A percentile compares a stretch with the other conserved stretches of the same genome.
Conservation (phyloP, 1,284 basidiomycete species). For the Agroathelia rolfsii region DNA sequence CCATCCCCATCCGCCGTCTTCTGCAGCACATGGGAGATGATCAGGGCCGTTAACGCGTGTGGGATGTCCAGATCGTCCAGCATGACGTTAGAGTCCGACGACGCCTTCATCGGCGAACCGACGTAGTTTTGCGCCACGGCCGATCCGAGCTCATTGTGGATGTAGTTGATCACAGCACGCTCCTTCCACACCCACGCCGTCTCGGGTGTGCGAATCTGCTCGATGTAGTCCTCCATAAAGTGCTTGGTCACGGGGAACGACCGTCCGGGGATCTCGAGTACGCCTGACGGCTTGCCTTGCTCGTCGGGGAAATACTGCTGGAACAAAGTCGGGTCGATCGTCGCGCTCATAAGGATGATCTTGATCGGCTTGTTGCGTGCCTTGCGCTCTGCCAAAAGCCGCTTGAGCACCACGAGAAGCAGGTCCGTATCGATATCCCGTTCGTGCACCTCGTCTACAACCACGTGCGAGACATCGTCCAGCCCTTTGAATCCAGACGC, state of each 20-base stretch:
- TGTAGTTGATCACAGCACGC: constrained; percentile 70
- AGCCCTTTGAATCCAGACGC: constrained; percentile 34
- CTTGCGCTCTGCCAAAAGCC: constrained; percentile 71
- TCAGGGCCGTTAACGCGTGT: constrained; percentile 73
- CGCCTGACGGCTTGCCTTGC: constrained; percentile 53
- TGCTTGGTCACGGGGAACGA: constrained; percentile 82
- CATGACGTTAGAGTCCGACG: constrained; percentile 14
- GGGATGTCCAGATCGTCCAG: constrained; percentile 79
- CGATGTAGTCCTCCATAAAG: constrained; percentile 76
- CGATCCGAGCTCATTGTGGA: constrained; percentile 62
- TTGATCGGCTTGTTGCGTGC: constrained; percentile 72
- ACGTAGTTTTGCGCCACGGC: constrained; percentile 10
- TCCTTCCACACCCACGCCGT: constrained; percentile 66
- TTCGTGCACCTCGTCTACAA: constrained; percentile 96
- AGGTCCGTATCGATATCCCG: constrained; percentile 93
- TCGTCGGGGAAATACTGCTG: constrained; percentile 76
- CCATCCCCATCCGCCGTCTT: constrained; percentile 79
- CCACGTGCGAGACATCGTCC: constrained; percentile 82
- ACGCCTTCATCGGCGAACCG: constrained; percentile 13
- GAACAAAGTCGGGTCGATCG: constrained; percentile 87
- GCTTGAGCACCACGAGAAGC: constrained; percentile 84
- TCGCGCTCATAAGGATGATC: constrained; percentile 92
- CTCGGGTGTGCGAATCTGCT: constrained; percentile 32
- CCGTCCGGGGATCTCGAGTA: constrained; percentile 86
- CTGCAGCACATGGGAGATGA: constrained; percentile 71